A percentile compares a stretch with the other conserved stretches of the same genome.
Evolutionary conservation across 75 land plant genomes (phyloP).

Genomic region (Chamaecyparis obtusa): DNA sequence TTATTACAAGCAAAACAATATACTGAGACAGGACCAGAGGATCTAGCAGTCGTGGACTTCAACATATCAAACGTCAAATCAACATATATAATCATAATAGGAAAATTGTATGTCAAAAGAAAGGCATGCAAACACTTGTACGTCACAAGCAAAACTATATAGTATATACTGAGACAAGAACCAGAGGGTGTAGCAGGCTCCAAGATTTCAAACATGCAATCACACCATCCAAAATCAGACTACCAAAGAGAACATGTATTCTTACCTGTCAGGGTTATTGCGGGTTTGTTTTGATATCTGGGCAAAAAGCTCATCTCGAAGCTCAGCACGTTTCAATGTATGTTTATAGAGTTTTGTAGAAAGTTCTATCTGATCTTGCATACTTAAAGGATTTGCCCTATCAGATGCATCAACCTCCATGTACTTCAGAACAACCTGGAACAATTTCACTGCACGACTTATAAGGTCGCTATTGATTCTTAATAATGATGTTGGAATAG

Average conservation of each 20-base stretch:
- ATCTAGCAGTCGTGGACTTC: background rate
- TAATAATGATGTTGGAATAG: constrained; percentile 91
- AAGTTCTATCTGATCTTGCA: constrained; percentile 79
- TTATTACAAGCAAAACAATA: no score
- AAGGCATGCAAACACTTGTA: no score
- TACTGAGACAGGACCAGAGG: background rate
- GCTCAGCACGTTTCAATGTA: constrained; percentile 89
- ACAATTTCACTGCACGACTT: constrained; percentile 81
- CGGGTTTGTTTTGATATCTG: constrained; percentile 95
- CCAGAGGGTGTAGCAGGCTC: background rate
- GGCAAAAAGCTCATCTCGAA: constrained; percentile 92
- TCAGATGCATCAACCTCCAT: constrained; percentile 81
- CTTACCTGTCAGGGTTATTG: constrained; percentile 86
- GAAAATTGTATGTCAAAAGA: no score
- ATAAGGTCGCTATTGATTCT: constrained; percentile 79
- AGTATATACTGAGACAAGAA: background rate
- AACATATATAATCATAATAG: no score
- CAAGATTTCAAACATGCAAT: background rate
- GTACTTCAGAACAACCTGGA: constrained; percentile 86
- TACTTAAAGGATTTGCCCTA: constrained; percentile 40
- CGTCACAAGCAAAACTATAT: no score
- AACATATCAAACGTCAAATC: background rate
- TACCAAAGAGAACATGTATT: background rate
- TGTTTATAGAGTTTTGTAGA: constrained; percentile 86
- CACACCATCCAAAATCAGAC: background rate